Conservation (phyloP, 164 flowering plant species). For the Magnolia sinica region DNA sequence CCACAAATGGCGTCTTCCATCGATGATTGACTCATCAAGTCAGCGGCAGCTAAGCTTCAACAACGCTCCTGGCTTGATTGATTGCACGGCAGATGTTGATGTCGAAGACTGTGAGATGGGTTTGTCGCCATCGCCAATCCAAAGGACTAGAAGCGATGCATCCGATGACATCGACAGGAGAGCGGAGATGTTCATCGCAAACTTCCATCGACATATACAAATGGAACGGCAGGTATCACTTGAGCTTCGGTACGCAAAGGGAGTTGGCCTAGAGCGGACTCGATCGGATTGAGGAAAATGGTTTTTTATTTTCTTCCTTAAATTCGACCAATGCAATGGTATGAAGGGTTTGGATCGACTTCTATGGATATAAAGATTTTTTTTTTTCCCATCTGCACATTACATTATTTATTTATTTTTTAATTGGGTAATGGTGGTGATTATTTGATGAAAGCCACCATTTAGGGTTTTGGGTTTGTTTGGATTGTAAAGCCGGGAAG, state of each 20-base stretch:
- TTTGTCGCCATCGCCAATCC: conserved; percentile 10
- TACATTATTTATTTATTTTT: too few relatives aligned
- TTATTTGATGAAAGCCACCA: too few relatives aligned
- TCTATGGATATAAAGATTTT: too few relatives aligned
- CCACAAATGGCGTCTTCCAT: conserved; percentile 25
- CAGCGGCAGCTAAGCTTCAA: conserved; percentile 28
- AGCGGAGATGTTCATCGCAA: conserved; percentile 51
- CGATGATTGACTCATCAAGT: conserved; percentile 10
- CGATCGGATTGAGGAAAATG: background rate
- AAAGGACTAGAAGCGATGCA: conserved; percentile 31
- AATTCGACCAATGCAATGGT: too few relatives aligned
- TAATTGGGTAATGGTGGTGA: too few relatives aligned
- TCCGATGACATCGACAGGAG: conserved; percentile 45
- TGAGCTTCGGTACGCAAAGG: conserved; percentile 22
- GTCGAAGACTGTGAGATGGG: background rate
- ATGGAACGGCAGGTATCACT: conserved; percentile 44
- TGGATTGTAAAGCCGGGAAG: too few relatives aligned
- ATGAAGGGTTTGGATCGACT: too few relatives aligned
- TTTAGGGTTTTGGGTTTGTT: too few relatives aligned
- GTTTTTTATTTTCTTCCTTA: too few relatives aligned
- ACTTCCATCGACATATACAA: conserved; percentile 41
- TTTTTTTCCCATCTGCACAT: too few relatives aligned
- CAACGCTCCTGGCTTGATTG: conserved; percentile 22
- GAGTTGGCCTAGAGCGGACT: conserved; percentile 16
- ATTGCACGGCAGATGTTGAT: conserved; percentile 14